Evolutionary conservation across 192 early-diverging fungal species (phyloP).

Genomic region (Chytriomyces hyalinus): DNA sequence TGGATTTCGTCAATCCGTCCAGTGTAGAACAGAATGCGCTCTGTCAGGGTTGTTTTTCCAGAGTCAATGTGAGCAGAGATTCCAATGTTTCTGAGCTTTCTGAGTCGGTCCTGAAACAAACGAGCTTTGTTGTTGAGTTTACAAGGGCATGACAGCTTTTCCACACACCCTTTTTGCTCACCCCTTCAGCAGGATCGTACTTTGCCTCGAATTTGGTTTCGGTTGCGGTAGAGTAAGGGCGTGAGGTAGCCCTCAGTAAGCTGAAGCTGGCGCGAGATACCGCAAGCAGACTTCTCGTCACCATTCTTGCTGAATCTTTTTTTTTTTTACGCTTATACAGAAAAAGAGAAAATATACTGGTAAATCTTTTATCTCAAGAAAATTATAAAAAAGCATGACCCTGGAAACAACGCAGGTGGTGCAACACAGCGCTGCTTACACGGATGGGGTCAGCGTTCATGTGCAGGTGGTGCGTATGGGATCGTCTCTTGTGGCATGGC

Average conservation of each 20-base stretch:
- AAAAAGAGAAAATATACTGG: constrained; percentile 3
- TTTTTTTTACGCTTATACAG: no score
- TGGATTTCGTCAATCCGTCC: constrained; percentile 73
- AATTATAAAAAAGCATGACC: not conserved
- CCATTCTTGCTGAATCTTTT: no score
- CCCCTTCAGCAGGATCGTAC: not conserved
- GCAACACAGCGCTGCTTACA: not conserved
- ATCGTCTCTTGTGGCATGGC: constrained; percentile 8
- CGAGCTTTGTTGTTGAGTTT: not conserved
- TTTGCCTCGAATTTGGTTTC: constrained; percentile 14
- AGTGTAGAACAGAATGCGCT: constrained; percentile 97
- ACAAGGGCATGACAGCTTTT: no score
- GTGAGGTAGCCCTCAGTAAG: not conserved
- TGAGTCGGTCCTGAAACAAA: constrained; percentile 36
- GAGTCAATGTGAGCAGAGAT: constrained; percentile 93
- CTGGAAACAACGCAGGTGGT: not conserved
- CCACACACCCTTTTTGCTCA: no score
- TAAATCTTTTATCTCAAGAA: not conserved
- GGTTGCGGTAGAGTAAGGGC: constrained; percentile 5
- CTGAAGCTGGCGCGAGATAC: no score
- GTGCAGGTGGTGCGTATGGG: constrained; percentile 5
- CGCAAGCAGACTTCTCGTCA: no score
- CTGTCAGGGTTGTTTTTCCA: constrained; percentile 93
- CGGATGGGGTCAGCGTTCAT: not conserved
- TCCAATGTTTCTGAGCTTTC: constrained; percentile 52